Percentiles rank a stretch among this genome's conserved stretches.
Evolutionary conservation across 805 yeast genomes (phyloP).

Genomic region (Zygotorulaspora danielsina): DNA sequence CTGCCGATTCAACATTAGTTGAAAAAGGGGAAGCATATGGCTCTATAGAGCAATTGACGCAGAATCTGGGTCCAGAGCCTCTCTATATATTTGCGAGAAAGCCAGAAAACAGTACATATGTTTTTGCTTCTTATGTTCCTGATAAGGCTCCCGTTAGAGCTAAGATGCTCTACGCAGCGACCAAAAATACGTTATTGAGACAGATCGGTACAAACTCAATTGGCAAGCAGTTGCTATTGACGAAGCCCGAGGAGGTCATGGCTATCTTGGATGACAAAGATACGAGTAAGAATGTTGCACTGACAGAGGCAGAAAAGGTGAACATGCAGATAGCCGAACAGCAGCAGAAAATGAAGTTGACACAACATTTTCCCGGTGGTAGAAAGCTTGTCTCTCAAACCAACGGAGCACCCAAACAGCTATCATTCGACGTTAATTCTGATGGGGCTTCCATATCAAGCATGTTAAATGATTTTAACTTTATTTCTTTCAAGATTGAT

Average conservation of each 20-base stretch:
- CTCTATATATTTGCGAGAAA: slow-evolving; percentile 48
- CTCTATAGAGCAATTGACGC: slow-evolving; percentile 42
- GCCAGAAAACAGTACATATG: slow-evolving; percentile 29
- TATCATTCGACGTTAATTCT: slow-evolving; percentile 26
- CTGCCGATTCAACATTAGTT: slow-evolving; percentile 25
- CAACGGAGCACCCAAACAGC: slow-evolving; percentile 24
- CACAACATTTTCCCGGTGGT: slow-evolving; percentile 14
- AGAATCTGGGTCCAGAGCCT: slow-evolving; percentile 40
- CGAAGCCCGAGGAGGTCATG: slow-evolving; percentile 34
- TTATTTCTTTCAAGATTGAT: slow-evolving; percentile 52
- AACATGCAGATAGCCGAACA: slow-evolving; percentile 28
- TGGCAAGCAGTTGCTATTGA: slow-evolving; percentile 34
- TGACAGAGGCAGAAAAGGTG: slow-evolving; percentile 30
- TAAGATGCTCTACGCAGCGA: slow-evolving; percentile 93
- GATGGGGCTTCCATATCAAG: slow-evolving; percentile 18
- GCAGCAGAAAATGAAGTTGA: slow-evolving; percentile 25
- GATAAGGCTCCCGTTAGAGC: slow-evolving; percentile 74
- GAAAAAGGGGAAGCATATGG: slow-evolving; percentile 13
- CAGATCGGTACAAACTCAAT: slow-evolving; percentile 58
- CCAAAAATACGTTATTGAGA: slow-evolving; percentile 70
- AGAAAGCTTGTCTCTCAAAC: slow-evolving; percentile 31
- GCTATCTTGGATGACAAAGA: slow-evolving; percentile 16
- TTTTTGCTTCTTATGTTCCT: slow-evolving; percentile 81
- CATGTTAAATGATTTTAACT: slow-evolving; percentile 38
- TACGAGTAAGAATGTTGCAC: slow-evolving; percentile 9